Percentiles rank a stretch among this genome's conserved stretches.
Evolutionary conservation across 495 filamentous ascomycete genomes (phyloP).

Genomic region (Podospora fimiseda): DNA sequence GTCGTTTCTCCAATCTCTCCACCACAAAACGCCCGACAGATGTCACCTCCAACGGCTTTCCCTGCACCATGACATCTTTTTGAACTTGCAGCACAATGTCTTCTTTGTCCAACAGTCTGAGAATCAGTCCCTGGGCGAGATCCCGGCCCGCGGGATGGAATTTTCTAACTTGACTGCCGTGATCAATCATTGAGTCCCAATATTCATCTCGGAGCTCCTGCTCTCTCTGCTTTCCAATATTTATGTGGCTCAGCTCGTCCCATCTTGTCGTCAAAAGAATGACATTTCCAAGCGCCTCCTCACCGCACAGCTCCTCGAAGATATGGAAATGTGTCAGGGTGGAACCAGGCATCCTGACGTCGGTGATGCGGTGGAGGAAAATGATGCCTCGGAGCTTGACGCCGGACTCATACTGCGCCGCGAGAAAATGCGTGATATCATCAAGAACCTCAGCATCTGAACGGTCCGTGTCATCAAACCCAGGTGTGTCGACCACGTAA

Average conservation of each 20-base stretch:
- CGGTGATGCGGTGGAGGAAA: background rate
- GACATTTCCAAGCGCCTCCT: background rate
- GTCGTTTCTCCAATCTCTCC: background rate
- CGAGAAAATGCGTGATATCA: background rate
- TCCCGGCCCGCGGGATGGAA: background rate
- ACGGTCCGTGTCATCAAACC: background rate
- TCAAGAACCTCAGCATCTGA: background rate
- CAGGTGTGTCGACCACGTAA: background rate
- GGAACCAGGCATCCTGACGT: background rate
- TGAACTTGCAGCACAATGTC: background rate
- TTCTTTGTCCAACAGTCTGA: background rate
- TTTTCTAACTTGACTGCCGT: background rate
- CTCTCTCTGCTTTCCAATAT: background rate
- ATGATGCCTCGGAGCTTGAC: background rate
- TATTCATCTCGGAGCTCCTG: background rate
- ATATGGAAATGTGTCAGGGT: background rate
- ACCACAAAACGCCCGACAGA: background rate
- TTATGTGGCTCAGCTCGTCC: background rate
- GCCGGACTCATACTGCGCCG: background rate
- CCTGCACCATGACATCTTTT: background rate
- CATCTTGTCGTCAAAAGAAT: background rate
- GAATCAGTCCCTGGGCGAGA: background rate
- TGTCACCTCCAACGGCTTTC: background rate
- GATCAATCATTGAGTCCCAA: background rate
- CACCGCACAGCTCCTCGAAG: background rate